Percentiles rank a stretch among this genome's conserved stretches.
phyloP scores from a whole-genome alignment of 805 yeast species.

The Lipomyces sp. region DNA sequence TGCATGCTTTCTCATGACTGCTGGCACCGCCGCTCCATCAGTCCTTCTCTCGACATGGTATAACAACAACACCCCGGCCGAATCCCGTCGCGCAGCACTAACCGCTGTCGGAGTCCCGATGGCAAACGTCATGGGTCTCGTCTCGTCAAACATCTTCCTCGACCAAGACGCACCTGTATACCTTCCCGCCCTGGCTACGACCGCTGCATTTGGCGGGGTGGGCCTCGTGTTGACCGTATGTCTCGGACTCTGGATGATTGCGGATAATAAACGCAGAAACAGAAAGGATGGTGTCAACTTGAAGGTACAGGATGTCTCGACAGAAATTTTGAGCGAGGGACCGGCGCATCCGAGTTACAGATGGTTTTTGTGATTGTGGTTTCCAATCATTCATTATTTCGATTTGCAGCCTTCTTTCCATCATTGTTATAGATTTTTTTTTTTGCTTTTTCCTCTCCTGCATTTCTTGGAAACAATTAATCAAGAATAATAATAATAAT shows the following conservation, averaged over 20 bases:
- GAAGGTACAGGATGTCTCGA: slow-evolving; percentile 50
- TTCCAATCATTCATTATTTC: neutral
- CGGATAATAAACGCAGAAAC: slow-evolving; percentile 52
- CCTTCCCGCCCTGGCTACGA: slow-evolving; percentile 54
- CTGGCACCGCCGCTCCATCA: slow-evolving; percentile 55
- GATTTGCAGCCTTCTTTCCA: too few relatives aligned
- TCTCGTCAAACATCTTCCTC: slow-evolving; percentile 57
- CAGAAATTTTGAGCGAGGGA: slow-evolving; percentile 52
- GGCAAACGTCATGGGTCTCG: slow-evolving; percentile 61
- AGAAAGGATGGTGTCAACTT: slow-evolving; percentile 48
- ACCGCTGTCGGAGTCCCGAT: slow-evolving; percentile 57
- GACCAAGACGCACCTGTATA: slow-evolving; percentile 58
- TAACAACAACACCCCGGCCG: slow-evolving; percentile 54
- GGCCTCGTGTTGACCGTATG: slow-evolving; percentile 47
- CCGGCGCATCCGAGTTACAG: slow-evolving; percentile 52
- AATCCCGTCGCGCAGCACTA: slow-evolving; percentile 52
- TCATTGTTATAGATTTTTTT: too few relatives aligned
- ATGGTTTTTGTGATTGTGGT: slow-evolving; percentile 46
- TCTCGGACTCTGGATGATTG: slow-evolving; percentile 47
- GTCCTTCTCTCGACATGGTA: slow-evolving; percentile 57
- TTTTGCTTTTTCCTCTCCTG: too few relatives aligned
- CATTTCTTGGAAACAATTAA: too few relatives aligned
- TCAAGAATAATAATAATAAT: too few relatives aligned
- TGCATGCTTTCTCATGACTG: slow-evolving; percentile 53
- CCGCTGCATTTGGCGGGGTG: slow-evolving; percentile 54